Evolutionary conservation across 1,139 yeast species (phyloP), one percentile per base, ranked within the genome.

Genomic region (Saccharomyces hybrid): DNA sequence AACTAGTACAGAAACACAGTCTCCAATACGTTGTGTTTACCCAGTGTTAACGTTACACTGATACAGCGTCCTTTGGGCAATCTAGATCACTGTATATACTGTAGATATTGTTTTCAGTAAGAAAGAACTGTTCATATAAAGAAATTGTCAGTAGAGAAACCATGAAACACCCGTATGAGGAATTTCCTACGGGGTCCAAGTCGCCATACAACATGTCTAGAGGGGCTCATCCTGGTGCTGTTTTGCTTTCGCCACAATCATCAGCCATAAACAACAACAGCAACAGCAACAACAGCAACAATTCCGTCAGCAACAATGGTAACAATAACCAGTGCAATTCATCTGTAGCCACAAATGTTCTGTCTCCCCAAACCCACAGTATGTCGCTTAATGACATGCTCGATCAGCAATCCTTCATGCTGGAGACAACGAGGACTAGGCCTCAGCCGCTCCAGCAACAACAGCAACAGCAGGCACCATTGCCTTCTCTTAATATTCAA

Each of bases 171-270:
- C 38, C 38, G 38, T 51, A 16, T 26, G 50, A 48, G 50, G 50
- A 48, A 16, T n/a, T 49, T 25, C 50, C 41, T 50, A 54, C 48
- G 23, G 28, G 48, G 23, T 44, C 50, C 23, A 32, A 48, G 32
- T 48, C 50, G 5, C 38, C 38, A 31, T 41, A 16, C 48, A 31
- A 31, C 8, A 25, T 56, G 46, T 54, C 62, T 2, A 58, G 70
- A 52, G 61, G 68, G 47, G 70, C 68, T 6, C 72, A 68, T 53
- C 75, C 75, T 4, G 75, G 75, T 23, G 75, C 73, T 9, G 72
- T 69, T 4, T 59, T 71, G 23, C 56, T 71, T 30, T 27, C n/a
- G n/a, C n/a, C n/a, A n/a, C n/a, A n/a, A n/a, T n/a, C n/a, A n/a
- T n/a, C n/a, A n/a, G n/a, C n/a, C n/a, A n/a, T n/a, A n/a, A n/a